Evolutionary conservation across 495 filamentous ascomycete species (phyloP).

Genomic region (Lindgomyces ingoldianus): DNA sequence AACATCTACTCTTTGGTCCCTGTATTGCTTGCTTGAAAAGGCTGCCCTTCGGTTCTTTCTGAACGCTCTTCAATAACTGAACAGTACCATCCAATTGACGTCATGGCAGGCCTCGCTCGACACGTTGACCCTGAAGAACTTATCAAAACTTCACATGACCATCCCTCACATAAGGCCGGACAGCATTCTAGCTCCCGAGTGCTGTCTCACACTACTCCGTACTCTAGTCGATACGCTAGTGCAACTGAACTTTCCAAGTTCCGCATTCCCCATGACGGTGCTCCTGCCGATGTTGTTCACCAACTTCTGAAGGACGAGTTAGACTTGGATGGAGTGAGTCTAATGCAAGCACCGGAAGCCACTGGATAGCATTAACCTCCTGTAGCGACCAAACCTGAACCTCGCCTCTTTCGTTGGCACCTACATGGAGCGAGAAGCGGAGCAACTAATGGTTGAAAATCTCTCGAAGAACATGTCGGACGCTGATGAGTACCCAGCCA

Average conservation of each 20-base stretch:
- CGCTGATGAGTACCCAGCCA: slow-evolving; percentile 74
- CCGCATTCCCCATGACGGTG: slow-evolving; percentile 61
- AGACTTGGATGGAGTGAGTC: slow-evolving; percentile 62
- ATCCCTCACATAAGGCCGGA: slow-evolving; percentile 46
- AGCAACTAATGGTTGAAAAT: slow-evolving; percentile 67
- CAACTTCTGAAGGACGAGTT: slow-evolving; percentile 73
- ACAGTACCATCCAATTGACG: background rate
- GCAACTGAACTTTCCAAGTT: slow-evolving; percentile 67
- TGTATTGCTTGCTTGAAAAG: background rate
- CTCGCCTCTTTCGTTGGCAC: slow-evolving; percentile 68
- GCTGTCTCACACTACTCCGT: slow-evolving; percentile 60
- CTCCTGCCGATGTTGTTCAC: slow-evolving; percentile 63
- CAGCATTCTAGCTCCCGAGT: slow-evolving; percentile 45
- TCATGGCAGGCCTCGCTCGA: slow-evolving; percentile 35
- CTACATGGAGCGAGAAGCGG: slow-evolving; percentile 68
- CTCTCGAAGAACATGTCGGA: slow-evolving; percentile 67
- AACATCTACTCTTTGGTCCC: background rate
- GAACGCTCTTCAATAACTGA: background rate
- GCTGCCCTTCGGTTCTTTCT: background rate
- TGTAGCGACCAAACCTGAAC: slow-evolving; percentile 63
- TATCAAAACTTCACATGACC: slow-evolving; percentile 41
- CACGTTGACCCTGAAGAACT: slow-evolving; percentile 40
- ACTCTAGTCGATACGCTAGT: slow-evolving; percentile 63
- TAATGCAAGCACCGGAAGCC: background rate
- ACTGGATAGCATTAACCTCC: background rate